Evolutionary conservation across 2,329 filamentous ascomycete species (phyloP), one percentile per base, ranked within the genome.

Genomic region (Colletotrichum camelliae): DNA sequence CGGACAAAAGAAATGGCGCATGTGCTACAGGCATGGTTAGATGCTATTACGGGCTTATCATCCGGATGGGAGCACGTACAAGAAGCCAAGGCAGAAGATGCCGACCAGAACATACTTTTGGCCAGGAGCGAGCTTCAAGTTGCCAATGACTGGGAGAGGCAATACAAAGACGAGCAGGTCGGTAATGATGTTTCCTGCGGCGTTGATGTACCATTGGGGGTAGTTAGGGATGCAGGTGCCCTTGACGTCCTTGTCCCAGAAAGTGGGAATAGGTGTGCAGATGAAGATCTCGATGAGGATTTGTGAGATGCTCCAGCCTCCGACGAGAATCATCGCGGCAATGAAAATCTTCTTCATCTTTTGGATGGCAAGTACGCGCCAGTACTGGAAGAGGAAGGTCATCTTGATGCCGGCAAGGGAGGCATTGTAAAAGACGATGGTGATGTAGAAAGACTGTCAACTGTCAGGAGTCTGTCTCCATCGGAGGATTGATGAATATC

Each of bases 321-420:
- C 76, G 29, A 83, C 77, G 13, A 82, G 16, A 21, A 82, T 33
- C 58, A 80, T 80, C 33, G 80, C 77, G 29, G 67, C 64, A 58
- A 81, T 72, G 58, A 81, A 82, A 60, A 82, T 58, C n/a, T 69
- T 78, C 24, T 78, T 77, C 74, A 80, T 78, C n/a, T 79, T 78
- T 21, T 80, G 79, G n/a, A 85, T 70, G 7, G 77, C 77, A 10
- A 81, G 82, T 12, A 85, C 79, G 27, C 84, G 83, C 55, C 82
- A 83, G 79, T 85, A 86, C 74, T 85, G 84, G 9, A 84, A 75
- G 33, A 85, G 78, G 52, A 86, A 83, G 1, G 83, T 83, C 66
- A 82, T 79, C 71, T 86, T 86, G 72, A 83, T 80, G 29, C 79
- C 76, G 43, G 79, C 64, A 3, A 85, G 78, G 29, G 79, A 77